phyloP scores from a whole-genome alignment of 1,284 basidiomycete genomes.

The Ganoderma boninense region DNA sequence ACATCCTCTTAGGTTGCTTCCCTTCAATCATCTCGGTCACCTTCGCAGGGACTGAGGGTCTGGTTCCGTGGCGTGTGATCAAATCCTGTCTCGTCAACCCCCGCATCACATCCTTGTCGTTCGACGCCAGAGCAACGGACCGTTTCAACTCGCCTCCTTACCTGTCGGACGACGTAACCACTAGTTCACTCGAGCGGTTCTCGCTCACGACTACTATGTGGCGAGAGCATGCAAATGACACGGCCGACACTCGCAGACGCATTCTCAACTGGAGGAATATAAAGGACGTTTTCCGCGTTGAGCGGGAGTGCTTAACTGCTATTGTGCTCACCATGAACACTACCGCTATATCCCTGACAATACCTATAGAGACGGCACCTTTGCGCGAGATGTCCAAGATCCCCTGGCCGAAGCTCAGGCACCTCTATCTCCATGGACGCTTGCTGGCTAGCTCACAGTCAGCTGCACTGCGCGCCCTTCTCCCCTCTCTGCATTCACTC shows the following conservation, averaged over 20 bases:
- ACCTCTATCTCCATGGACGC: neutral
- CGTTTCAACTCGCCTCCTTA: no score
- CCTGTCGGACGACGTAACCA: no score
- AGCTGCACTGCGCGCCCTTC: no score
- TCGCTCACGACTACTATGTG: neutral
- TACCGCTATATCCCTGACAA: neutral
- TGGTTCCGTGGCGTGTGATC: no score
- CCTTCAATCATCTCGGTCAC: no score
- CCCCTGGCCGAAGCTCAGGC: neutral
- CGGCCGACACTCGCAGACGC: neutral
- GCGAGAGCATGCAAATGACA: neutral
- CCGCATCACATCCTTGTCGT: no score
- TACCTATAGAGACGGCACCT: neutral
- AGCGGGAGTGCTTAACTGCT: neutral
- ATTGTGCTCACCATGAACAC: no score
- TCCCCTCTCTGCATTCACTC: no score
- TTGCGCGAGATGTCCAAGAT: neutral
- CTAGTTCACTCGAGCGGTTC: neutral
- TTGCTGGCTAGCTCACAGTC: neutral
- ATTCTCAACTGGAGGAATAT: neutral
- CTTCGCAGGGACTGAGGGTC: no score
- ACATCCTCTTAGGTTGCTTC: no score
- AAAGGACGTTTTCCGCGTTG: neutral
- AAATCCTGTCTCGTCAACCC: no score
- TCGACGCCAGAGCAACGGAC: no score